phyloP scores from a whole-genome alignment of 768 basidiomycete species.

The Lepiota venenata region DNA sequence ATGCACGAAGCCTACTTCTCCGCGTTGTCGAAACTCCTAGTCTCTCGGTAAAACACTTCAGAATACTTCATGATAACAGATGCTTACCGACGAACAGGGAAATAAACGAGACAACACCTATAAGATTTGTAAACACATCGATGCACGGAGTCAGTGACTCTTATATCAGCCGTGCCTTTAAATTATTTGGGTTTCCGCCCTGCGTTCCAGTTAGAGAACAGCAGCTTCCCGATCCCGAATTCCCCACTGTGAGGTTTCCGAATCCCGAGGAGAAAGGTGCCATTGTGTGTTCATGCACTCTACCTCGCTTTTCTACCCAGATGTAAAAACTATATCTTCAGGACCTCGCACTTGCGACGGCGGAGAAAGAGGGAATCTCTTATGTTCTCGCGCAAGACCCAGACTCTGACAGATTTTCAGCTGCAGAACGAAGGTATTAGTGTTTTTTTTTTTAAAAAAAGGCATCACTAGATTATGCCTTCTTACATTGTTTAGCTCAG shows the following conservation, averaged over 20 bases:
- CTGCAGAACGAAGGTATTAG: constrained; percentile 67
- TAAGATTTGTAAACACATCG: constrained; percentile 82
- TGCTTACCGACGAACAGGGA: constrained; percentile 19
- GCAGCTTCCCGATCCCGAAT: constrained; percentile 75
- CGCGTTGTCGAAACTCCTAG: constrained; percentile 28
- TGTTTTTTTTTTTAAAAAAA: not conserved
- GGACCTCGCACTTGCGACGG: constrained; percentile 71
- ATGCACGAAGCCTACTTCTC: constrained; percentile 59
- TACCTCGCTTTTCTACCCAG: not conserved
- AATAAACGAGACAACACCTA: constrained; percentile 31
- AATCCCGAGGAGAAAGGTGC: constrained; percentile 90
- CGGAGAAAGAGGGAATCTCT: constrained; percentile 43
- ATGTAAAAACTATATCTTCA: constrained; percentile 22
- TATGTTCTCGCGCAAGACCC: constrained; percentile 90
- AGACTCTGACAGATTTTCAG: constrained; percentile 80
- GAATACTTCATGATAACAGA: not conserved
- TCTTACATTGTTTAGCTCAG: constrained; percentile 25
- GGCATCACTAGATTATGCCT: not conserved
- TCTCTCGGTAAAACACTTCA: constrained; percentile 19
- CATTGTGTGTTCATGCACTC: constrained; percentile 16
- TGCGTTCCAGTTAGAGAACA: constrained; percentile 66
- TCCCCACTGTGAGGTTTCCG: constrained; percentile 81
- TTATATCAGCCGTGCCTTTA: constrained; percentile 57
- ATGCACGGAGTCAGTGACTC: constrained; percentile 87
- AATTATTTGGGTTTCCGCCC: constrained; percentile 52